Percentiles rank a stretch among this genome's conserved stretches.
Conservation (phyloP, 345 rosid genomes). For the Orychophragmus violaceus region DNA sequence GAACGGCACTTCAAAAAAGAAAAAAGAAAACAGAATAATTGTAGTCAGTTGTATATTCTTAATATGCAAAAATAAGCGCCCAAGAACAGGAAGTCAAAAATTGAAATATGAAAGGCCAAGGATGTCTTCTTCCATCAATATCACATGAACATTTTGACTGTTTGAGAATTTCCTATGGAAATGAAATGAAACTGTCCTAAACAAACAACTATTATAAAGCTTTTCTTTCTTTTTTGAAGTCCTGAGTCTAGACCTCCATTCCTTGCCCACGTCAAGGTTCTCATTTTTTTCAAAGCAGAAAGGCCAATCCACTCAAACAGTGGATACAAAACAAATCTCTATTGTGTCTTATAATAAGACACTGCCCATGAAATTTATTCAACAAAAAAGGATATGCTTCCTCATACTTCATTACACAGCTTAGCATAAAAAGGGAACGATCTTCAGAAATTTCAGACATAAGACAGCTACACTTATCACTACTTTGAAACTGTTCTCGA, state of each 20-base stretch:
- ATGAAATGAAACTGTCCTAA: neutral
- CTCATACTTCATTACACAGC: neutral
- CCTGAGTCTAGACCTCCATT: neutral
- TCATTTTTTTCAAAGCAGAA: neutral
- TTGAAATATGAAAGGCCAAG: neutral
- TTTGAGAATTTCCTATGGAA: neutral
- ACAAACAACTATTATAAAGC: neutral
- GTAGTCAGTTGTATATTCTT: neutral
- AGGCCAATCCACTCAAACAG: neutral
- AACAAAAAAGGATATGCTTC: neutral
- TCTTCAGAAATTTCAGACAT: neutral
- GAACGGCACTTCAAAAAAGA: constrained; percentile 44
- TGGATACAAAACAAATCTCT: neutral
- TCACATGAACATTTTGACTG: neutral
- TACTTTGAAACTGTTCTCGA: neutral
- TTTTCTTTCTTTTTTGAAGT: neutral
- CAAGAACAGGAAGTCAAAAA: neutral
- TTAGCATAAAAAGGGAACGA: neutral
- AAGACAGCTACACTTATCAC: neutral
- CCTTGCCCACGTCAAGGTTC: neutral
- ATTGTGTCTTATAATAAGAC: neutral
- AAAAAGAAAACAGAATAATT: constrained; percentile 1
- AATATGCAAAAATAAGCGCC: neutral
- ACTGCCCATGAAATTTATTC: neutral
- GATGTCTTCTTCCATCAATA: neutral